Percentiles rank a stretch among this genome's conserved stretches.
These are phyloP conservation scores for Didymella segeticola DNA, from an alignment of 2,329 filamentous ascomycete genomes.

Conservation along the genomic window DNA sequence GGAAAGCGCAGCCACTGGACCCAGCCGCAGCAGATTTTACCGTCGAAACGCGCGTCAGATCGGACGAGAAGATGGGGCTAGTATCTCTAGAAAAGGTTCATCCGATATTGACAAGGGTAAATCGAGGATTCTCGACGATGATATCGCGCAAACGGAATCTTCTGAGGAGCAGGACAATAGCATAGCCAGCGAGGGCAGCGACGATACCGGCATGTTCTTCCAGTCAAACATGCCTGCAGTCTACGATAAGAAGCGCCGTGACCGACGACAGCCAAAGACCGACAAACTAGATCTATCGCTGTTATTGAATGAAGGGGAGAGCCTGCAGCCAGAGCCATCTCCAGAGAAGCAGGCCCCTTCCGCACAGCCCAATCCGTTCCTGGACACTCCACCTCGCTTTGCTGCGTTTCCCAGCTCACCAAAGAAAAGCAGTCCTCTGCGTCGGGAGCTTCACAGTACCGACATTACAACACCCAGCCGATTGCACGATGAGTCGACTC, in stretches of 20 bases:
- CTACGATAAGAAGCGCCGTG: conserved; percentile 33
- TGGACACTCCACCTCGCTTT: conserved; percentile 42
- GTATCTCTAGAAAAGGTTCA: background rate
- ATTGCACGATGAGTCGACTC: conserved; percentile 36
- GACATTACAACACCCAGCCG: conserved; percentile 34
- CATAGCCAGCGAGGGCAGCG: conserved; percentile 37
- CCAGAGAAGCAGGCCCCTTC: conserved; percentile 24
- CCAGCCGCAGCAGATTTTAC: conserved; percentile 52
- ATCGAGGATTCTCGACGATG: conserved; percentile 16
- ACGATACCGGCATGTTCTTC: conserved; percentile 50
- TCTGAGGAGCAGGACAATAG: conserved; percentile 23
- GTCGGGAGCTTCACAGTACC: conserved; percentile 36
- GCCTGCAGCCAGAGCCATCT: conserved; percentile 40
- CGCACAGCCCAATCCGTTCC: conserved; percentile 37
- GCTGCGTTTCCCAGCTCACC: conserved; percentile 34
- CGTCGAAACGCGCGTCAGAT: conserved; percentile 48
- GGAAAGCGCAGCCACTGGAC: conserved; percentile 37
- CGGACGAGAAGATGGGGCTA: conserved; percentile 49
- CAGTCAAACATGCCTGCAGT: conserved; percentile 39
- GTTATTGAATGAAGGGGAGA: conserved; percentile 41
- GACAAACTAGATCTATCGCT: conserved; percentile 42
- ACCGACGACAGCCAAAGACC: conserved; percentile 30
- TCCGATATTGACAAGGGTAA: conserved; percentile 23
- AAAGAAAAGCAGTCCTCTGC: conserved; percentile 45
- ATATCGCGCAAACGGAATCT: conserved; percentile 11